Evolutionary conservation across 73 alveolate genomes (phyloP).

Genomic region (Paramecium bursaria): DNA sequence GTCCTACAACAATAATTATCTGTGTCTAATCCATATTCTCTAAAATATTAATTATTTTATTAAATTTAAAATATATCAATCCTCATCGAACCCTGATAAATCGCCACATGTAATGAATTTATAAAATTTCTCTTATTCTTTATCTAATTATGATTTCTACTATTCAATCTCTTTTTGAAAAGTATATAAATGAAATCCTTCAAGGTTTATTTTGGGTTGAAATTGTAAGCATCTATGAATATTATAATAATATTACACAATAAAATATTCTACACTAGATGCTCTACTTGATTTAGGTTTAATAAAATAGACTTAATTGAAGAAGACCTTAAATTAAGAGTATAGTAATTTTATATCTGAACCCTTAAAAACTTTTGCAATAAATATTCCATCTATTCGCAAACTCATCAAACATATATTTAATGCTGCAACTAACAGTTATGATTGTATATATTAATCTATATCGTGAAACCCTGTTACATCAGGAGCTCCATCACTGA

Average conservation of each 20-base stretch:
- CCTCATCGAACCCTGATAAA: conserved; percentile 70
- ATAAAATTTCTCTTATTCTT: conserved; percentile 64
- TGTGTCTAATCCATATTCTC: too few relatives aligned
- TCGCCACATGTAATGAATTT: conserved; percentile 71
- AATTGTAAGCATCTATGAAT: conserved; percentile 45
- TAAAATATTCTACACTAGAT: conserved; percentile 67
- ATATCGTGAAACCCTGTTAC: conserved; percentile 96
- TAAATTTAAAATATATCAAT: conserved; percentile 9
- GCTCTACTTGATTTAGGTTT: conserved; percentile 72
- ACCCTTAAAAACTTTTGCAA: conserved; percentile 96
- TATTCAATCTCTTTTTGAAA: conserved; percentile 64
- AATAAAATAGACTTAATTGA: conserved; percentile 71
- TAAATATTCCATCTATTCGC: conserved; percentile 91
- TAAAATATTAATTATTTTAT: too few relatives aligned
- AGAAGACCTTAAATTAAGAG: conserved; percentile 86
- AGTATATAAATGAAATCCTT: conserved; percentile 52
- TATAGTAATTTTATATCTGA: conserved; percentile 87
- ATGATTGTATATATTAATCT: conserved; percentile 93
- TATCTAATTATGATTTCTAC: conserved; percentile 21
- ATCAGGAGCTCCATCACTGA: conserved; percentile 99
- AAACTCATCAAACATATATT: conserved; percentile 87
- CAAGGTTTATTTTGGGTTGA: conserved; percentile 12
- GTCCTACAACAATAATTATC: too few relatives aligned
- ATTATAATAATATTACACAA: neutral
- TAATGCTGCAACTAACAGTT: conserved; percentile 92